Base-by-base conservation (phyloP, 208 protist genomes). In the Borovskyia barvae region DNA sequence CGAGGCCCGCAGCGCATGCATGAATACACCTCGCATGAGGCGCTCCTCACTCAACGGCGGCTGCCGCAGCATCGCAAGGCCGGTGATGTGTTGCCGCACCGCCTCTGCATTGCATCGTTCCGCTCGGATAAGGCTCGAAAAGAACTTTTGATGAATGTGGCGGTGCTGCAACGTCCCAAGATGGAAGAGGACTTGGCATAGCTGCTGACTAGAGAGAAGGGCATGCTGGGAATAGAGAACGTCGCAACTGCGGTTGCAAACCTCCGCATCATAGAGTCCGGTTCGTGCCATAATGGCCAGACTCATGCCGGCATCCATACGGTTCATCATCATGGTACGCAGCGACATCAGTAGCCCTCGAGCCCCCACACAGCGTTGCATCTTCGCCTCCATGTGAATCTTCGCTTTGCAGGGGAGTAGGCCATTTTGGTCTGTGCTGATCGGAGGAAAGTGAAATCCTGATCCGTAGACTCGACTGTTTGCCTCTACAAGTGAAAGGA, bases 101-200 rank as follows among this genome's bases (percentile, higher is more conserved):
- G 63, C 86, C 37, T 80, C 75, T 4, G 90, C 79, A 46, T 79
- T 87, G 59, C 80, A 89, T 29, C 84, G 62, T 32, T 84, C 78
- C 15, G 84, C 72, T 22, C 87, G 50, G 15, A 93, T 65, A 28
- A 82, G 51, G 36, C 73, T 84, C 5, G 85, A 81, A 50, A 95
- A 91, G 55, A 85, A 87, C 54, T 81, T 82, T 40, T 87, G 85
- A 53, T 90, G 75, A 8, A 89, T 53, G 66, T 93, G 86, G 28
- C 90, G 79, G 63, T 96, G 90, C 62, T 93, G 82, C 59, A 96
- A 72, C 15, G 92, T 77, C 22, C 90, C 90, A 6, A 96, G 75
- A 36, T 67, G 75, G 61, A 88, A 85, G 4, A 96, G 39, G 3
- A 93, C 57, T 53, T 92, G 75, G 53, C 75, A 83, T 24, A 96